Percentiles rank a stretch among this genome's conserved stretches.
Conservation (phyloP, 371 early-diverging fungal genomes). For the Mucor circinelloides region DNA sequence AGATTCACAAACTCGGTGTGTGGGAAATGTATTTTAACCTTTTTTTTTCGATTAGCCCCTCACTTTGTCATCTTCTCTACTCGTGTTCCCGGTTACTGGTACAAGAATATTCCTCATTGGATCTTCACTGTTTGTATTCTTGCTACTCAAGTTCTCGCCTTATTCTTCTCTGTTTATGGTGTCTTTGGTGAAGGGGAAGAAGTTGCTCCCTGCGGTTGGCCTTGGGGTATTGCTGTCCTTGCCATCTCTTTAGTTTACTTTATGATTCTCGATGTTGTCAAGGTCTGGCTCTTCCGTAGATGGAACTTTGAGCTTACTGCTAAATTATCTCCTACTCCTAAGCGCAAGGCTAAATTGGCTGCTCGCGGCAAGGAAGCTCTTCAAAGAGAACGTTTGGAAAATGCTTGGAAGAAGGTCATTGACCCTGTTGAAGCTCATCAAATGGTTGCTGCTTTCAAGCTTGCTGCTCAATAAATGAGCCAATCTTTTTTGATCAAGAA, state of each 20-base stretch:
- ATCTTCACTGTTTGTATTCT: slow-evolving; percentile 62
- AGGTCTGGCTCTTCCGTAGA: slow-evolving; percentile 75
- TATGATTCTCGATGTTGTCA: slow-evolving; percentile 83
- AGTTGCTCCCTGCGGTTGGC: slow-evolving; percentile 56
- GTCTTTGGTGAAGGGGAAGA: slow-evolving; percentile 48
- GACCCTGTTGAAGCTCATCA: slow-evolving; percentile 26
- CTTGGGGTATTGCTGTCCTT: slow-evolving; percentile 66
- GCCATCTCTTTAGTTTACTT: slow-evolving; percentile 71
- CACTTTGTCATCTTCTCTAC: slow-evolving; percentile 95
- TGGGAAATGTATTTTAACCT: background rate
- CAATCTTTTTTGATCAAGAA: too few species aligned
- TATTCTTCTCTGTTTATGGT: slow-evolving; percentile 86
- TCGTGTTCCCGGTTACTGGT: slow-evolving; percentile 82
- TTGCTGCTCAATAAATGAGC: slow-evolving; percentile 4
- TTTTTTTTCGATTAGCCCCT: slow-evolving; percentile 51
- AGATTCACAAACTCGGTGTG: background rate
- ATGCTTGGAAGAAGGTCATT: slow-evolving; percentile 26
- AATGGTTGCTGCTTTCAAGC: slow-evolving; percentile 31
- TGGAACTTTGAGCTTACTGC: slow-evolving; percentile 75
- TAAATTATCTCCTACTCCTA: slow-evolving; percentile 65
- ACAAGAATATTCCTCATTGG: slow-evolving; percentile 53
- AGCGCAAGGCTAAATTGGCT: slow-evolving; percentile 60
- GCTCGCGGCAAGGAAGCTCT: slow-evolving; percentile 44
- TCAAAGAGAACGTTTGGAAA: slow-evolving; percentile 36
- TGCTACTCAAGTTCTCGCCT: slow-evolving; percentile 88